Percentiles rank a stretch among this genome's conserved stretches.
phyloP scores from a whole-genome alignment of 2,329 filamentous ascomycete genomes.

The Furcasterigmium sp. region DNA sequence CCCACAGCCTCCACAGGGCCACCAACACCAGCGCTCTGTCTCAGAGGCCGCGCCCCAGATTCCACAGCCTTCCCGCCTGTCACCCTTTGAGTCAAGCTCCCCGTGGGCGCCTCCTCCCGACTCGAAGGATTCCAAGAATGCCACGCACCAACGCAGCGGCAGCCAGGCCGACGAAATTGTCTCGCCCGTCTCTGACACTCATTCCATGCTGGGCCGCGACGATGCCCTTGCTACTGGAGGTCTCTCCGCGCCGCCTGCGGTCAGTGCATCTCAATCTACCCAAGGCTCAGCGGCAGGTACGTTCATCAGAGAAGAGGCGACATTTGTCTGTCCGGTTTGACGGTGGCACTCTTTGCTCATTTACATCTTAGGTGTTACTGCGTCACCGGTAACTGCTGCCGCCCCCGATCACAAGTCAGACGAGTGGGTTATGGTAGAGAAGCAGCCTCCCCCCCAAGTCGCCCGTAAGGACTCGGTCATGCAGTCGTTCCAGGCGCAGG shows the following conservation, averaged over 20 bases:
- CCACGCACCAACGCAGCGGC: slow-evolving; percentile 5
- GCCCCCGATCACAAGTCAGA: slow-evolving; percentile 18
- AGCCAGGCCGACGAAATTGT: slow-evolving; percentile 20
- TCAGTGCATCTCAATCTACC: too few species aligned
- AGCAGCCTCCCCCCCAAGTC: too few species aligned
- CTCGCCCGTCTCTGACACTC: slow-evolving; percentile 24
- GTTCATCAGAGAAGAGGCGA: too few species aligned
- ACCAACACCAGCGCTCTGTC: slow-evolving; percentile 5
- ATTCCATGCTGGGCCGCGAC: slow-evolving; percentile 11
- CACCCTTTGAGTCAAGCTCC: slow-evolving; percentile 13
- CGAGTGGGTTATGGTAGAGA: slow-evolving; percentile 25
- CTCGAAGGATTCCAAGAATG: slow-evolving; percentile 11
- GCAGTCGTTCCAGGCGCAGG: not conserved
- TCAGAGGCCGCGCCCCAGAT: slow-evolving; percentile 11
- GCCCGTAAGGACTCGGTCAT: too few species aligned
- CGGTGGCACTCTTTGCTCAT: not conserved
- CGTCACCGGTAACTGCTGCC: too few species aligned
- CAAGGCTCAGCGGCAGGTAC: too few species aligned
- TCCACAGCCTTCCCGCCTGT: slow-evolving; percentile 15
- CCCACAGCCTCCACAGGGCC: slow-evolving; percentile 9
- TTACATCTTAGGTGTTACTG: too few species aligned
- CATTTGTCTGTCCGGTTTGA: too few species aligned
- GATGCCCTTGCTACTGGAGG: not conserved
- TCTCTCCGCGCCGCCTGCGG: not conserved
- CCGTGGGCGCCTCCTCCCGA: slow-evolving; percentile 11